Percentiles rank a stretch among this genome's conserved stretches.
Evolutionary conservation across 75 land plant genomes (phyloP).

Genomic region (Chamaecyparis obtusa): DNA sequence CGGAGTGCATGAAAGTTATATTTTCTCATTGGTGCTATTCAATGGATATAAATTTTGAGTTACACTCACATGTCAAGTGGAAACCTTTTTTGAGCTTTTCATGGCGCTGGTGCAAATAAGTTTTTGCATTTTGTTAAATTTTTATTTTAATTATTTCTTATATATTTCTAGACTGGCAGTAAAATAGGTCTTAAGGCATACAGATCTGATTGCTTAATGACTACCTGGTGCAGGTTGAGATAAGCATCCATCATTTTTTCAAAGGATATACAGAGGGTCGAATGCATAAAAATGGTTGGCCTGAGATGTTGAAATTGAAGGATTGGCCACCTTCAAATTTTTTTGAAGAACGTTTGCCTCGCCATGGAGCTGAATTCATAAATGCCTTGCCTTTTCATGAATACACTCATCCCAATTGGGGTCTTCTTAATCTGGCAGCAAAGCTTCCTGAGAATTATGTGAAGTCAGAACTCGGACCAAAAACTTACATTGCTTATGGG

Average conservation of each 20-base stretch:
- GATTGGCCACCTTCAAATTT: constrained; percentile 79
- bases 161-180: neutral
- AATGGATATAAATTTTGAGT: neutral
- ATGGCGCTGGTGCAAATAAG: neutral
- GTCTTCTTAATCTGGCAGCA: constrained; percentile 85
- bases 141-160: neutral
- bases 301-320: constrained; percentile 73
- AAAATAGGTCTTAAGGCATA: neutral
- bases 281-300: constrained; percentile 44
- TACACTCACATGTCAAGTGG: neutral
- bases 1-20: neutral
- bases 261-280: constrained; percentile 78
- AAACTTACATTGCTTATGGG: constrained; percentile 80
- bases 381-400: constrained; percentile 77
- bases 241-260: constrained; percentile 78
- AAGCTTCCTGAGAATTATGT: constrained; percentile 69
- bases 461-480: constrained; percentile 83
- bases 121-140: neutral
- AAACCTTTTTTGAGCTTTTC: neutral
- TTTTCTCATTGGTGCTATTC: neutral
- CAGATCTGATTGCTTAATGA: neutral
- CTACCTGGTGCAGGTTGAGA: constrained; percentile 61
- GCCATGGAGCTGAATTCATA: constrained; percentile 81
- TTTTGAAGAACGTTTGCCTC: constrained; percentile 77
- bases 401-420: constrained; percentile 82